phyloP scores from a whole-genome alignment of 208 protist species.

The Angomonas ambiguus region DNA sequence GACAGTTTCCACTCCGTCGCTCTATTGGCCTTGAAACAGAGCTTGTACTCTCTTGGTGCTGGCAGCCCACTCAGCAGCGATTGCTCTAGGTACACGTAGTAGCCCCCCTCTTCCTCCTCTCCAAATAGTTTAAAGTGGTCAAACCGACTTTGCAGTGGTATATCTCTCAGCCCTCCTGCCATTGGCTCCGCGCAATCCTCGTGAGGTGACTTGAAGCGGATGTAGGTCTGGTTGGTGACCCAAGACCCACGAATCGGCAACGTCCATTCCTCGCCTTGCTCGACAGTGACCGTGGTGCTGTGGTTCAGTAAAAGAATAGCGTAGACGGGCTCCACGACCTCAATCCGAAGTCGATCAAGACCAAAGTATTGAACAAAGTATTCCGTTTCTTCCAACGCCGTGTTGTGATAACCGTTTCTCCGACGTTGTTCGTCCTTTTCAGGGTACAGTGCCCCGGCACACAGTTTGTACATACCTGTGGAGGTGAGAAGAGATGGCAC shows the following conservation, averaged over 20 bases:
- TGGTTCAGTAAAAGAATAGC: conserved; percentile 57
- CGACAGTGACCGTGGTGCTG: conserved; percentile 45
- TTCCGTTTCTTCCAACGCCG: conserved; percentile 16
- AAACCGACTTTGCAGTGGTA: conserved; percentile 39
- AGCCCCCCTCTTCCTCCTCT: conserved; percentile 13
- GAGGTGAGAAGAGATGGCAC: conserved; percentile 39
- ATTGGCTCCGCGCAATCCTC: conserved; percentile 39
- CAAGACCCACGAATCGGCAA: conserved; percentile 53
- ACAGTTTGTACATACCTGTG: conserved; percentile 52
- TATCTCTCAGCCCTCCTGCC: conserved; percentile 22
- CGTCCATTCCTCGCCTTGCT: conserved; percentile 67
- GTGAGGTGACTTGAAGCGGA: conserved; percentile 39
- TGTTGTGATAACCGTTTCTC: conserved; percentile 12
- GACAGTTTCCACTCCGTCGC: conserved; percentile 43
- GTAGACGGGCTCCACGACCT: conserved; percentile 46
- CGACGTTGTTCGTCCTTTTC: conserved; percentile 20
- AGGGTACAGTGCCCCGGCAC: conserved; percentile 52
- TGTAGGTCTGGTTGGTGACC: conserved; percentile 42
- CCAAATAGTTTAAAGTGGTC: conserved; percentile 33
- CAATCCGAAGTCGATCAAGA: conserved; percentile 35
- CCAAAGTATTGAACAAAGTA: conserved; percentile 54
- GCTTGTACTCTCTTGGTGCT: conserved; percentile 31
- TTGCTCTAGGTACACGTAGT: conserved; percentile 51
- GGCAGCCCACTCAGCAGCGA: conserved; percentile 35
- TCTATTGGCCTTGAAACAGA: conserved; percentile 65